Evolutionary conservation across 2,329 filamentous ascomycete genomes (phyloP).

Genomic region (Fusarium robinianum): DNA sequence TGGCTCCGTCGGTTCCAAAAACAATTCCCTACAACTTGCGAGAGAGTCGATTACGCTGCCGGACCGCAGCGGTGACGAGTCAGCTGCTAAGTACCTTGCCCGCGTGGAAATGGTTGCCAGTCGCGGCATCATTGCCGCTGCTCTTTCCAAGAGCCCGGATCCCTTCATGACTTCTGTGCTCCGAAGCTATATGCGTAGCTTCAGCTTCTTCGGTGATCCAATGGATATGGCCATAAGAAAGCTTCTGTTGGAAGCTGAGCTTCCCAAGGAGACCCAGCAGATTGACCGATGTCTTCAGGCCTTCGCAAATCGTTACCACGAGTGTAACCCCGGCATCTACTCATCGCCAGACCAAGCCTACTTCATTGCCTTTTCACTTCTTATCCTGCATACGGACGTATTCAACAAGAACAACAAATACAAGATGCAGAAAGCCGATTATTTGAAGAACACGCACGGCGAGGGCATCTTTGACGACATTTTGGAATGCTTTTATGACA

Average conservation of each 20-base stretch:
- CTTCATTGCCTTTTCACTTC: slow-evolving; percentile 93
- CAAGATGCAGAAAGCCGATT: slow-evolving; percentile 97
- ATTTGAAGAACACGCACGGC: slow-evolving; percentile 90
- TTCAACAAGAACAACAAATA: slow-evolving; percentile 99
- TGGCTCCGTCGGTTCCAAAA: slow-evolving; percentile 72
- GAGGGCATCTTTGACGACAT: slow-evolving; percentile 95
- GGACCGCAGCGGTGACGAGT: slow-evolving; percentile 82
- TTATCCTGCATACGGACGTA: slow-evolving; percentile 97
- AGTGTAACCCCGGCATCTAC: slow-evolving; percentile 98
- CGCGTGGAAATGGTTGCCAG: slow-evolving; percentile 80
- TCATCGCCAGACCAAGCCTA: slow-evolving; percentile 92
- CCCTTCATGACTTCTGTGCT: slow-evolving; percentile 81
- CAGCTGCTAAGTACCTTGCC: slow-evolving; percentile 84
- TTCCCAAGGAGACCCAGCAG: slow-evolving; percentile 97
- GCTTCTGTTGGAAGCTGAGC: slow-evolving; percentile 91
- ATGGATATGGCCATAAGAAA: slow-evolving; percentile 98
- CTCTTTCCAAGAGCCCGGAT: slow-evolving; percentile 85
- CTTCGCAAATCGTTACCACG: slow-evolving; percentile 95
- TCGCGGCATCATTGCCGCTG: slow-evolving; percentile 80
- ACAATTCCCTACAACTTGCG: slow-evolving; percentile 78
- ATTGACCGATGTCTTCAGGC: slow-evolving; percentile 93
- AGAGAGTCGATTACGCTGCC: slow-evolving; percentile 75
- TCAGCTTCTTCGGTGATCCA: slow-evolving; percentile 93
- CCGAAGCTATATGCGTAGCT: slow-evolving; percentile 92
- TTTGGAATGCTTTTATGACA: slow-evolving; percentile 96